Evolutionary conservation across 2,329 filamentous ascomycete species (phyloP), one percentile per base, ranked within the genome.

Genomic region (Exophiala xenobiotica): DNA sequence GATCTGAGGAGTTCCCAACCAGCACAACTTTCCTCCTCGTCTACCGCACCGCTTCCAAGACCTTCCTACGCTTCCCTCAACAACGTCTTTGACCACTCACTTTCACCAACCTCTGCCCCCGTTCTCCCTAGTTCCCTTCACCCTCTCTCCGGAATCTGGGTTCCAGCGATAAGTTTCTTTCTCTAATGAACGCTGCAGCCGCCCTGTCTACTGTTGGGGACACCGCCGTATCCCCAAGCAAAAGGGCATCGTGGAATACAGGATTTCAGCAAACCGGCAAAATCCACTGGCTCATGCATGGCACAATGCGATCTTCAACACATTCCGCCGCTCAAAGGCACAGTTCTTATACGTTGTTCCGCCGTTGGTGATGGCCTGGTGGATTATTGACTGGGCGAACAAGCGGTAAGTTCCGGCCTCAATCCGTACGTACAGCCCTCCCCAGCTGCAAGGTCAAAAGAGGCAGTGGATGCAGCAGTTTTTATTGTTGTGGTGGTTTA

Each of bases 291-390:
- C 89, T 59, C 88, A 88, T 65, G 78, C 86, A 54, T 73, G 79
- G 60, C 76, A 92, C 73, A 87, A 86, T 63, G 92, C 90, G 67
- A 76, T 97, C 77, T 97, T 96, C 86, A 99, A 99, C 83, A 86
- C 84, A 64, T 95, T 87, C 81, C 86, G 93, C 72, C 85, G 93
- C 66, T 88, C 86, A 74, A 85, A 83, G 70, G 73, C 79, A 62
- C 92, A 97, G 79, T 82, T 95, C 62, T 82, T 96, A 64, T 99
- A 91, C 81, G 84, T 91, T 72, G 80, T 84, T 19, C 87, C 93
- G 53, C 87, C 91, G 27, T 76, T 96, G 63, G 65, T 93, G 59
- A 72, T 78, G 61, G 90, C 82, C 61, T 97, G 96, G 78, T 82
- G 85, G 70, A 68, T 83, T 62, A 87, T 97, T 85, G 75, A 87